Conservation (phyloP, 805 yeast genomes). For the Pichia cephalocereana region DNA sequence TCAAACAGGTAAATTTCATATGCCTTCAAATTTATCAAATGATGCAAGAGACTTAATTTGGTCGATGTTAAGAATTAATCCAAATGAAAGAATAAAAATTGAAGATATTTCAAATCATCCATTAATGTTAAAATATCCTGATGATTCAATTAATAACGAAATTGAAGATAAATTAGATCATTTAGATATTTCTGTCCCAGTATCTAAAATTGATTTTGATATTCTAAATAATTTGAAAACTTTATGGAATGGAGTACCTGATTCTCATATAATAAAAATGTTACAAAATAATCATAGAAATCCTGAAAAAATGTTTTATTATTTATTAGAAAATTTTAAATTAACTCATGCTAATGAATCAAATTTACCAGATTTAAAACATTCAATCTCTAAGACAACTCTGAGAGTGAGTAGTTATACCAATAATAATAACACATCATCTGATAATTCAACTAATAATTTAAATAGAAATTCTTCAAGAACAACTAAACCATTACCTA, state of each 20-base stretch:
- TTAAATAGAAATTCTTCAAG: not conserved
- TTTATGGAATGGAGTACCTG: constrained; percentile 46
- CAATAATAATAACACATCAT: not conserved
- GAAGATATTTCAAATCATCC: constrained; percentile 54
- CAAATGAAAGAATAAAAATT: constrained; percentile 61
- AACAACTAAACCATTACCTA: constrained; percentile 12
- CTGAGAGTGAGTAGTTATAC: not conserved
- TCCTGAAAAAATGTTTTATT: constrained; percentile 30
- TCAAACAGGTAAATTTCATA: constrained; percentile 63
- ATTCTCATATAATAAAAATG: constrained; percentile 24
- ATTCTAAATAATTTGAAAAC: constrained; percentile 46
- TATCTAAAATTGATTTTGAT: constrained; percentile 34
- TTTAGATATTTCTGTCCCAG: constrained; percentile 19
- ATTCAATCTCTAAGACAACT: constrained; percentile 6
- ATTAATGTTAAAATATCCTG: constrained; percentile 42
- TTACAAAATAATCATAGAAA: constrained; percentile 18
- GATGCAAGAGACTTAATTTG: constrained; percentile 64
- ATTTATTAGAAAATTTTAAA: constrained; percentile 26
- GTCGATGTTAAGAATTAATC: constrained; percentile 61
- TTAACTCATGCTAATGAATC: constrained; percentile 16
- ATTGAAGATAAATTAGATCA: constrained; percentile 15
- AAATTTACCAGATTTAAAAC: constrained; percentile 1
- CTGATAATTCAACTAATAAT: not conserved
- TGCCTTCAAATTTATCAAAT: constrained; percentile 53
- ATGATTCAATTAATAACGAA: constrained; percentile 23